These are phyloP conservation scores for Delonix regia DNA, from an alignment of 306 rosid species.

Conservation along the genomic window DNA sequence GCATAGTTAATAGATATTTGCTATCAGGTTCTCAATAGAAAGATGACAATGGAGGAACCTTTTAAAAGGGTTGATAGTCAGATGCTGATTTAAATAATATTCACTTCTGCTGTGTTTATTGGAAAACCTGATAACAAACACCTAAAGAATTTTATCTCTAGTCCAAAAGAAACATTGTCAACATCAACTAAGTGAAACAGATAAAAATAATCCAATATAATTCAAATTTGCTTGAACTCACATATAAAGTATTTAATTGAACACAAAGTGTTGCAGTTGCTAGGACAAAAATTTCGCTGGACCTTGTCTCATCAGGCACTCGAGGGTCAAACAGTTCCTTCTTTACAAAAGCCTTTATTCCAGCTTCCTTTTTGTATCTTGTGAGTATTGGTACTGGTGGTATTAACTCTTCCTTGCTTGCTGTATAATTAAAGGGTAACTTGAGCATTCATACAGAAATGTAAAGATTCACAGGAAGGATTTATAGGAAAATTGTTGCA, in stretches of 20 bases:
- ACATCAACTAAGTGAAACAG: background rate
- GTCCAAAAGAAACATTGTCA: background rate
- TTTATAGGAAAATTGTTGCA: background rate
- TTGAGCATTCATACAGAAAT: conserved; percentile 30
- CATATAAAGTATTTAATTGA: conserved; percentile 88
- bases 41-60: background rate
- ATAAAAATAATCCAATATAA: conserved; percentile 27
- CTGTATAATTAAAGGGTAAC: conserved; percentile 56
- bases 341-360: conserved; percentile 96
- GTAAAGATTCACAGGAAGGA: background rate
- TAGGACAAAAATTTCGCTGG: conserved; percentile 73
- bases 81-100: background rate
- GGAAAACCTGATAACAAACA: background rate
- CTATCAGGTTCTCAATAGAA: background rate
- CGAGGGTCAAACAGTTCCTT: conserved; percentile 92
- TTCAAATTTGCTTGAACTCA: conserved; percentile 56
- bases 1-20: background rate
- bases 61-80: background rate
- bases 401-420: conserved; percentile 84
- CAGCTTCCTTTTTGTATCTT: conserved; percentile 85
- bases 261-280: conserved; percentile 86
- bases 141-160: background rate
- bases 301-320: conserved; percentile 76
- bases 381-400: conserved; percentile 96
- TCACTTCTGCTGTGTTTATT: background rate